Conservation (phyloP, 129 eudicot genomes). For the Deinandra increscens region DNA sequence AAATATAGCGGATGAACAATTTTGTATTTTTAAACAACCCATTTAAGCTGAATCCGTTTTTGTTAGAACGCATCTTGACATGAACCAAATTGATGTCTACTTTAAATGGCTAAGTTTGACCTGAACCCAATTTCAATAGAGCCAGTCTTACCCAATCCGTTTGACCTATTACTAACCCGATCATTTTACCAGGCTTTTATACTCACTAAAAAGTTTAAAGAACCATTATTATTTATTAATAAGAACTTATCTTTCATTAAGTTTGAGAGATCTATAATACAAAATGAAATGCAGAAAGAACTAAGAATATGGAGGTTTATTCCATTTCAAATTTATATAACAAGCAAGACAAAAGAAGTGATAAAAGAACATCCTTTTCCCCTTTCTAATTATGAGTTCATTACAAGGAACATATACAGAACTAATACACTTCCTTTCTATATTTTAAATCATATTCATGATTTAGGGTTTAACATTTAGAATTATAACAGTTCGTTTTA, state of each 20-base stretch:
- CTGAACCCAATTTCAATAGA: no score
- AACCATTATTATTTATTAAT: neutral
- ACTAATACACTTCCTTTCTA: slow-evolving; percentile 14
- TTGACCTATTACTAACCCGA: no score
- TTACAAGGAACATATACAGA: slow-evolving; percentile 19
- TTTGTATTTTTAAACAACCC: no score
- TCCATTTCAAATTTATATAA: neutral
- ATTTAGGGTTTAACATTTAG: neutral
- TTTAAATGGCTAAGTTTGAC: no score
- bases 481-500: neutral
- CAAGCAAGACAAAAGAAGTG: slow-evolving; percentile 9
- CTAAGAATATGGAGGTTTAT: neutral
- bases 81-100: no score
- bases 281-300: neutral
- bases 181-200: no score
- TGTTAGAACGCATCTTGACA: no score
- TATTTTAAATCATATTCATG: neutral
- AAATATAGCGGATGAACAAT: no score
- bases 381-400: slow-evolving; percentile 18
- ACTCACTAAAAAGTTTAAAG: neutral
- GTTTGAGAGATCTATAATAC: no score
- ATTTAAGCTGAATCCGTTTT: no score
- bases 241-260: no score
- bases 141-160: no score
- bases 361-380: slow-evolving; percentile 1